phyloP scores from a whole-genome alignment of 495 filamentous ascomycete genomes.

The Aspergillus wentii region DNA sequence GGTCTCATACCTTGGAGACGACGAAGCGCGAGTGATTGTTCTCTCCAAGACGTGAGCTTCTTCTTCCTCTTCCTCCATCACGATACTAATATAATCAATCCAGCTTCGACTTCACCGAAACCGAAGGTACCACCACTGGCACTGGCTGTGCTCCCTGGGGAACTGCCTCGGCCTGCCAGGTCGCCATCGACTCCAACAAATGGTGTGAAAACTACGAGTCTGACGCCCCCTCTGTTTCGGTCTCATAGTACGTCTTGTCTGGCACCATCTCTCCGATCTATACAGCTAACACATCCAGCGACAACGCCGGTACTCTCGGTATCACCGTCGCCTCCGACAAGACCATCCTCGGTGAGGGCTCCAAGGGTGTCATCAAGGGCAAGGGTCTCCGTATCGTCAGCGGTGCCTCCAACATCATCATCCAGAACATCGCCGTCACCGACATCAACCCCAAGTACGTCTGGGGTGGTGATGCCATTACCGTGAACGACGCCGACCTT shows the following conservation, averaged over 20 bases:
- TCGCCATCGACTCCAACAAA: conserved; percentile 44
- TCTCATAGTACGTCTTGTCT: too few relatives aligned
- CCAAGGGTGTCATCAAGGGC: conserved; percentile 33
- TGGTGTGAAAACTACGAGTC: conserved; percentile 37
- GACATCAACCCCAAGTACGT: conserved; percentile 46
- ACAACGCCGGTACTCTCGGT: conserved; percentile 33
- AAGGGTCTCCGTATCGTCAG: conserved; percentile 38
- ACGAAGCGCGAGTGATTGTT: conserved; percentile 23
- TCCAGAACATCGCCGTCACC: conserved; percentile 46
- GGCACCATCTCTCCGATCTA: too few relatives aligned
- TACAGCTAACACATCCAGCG: too few relatives aligned
- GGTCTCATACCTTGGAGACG: conserved; percentile 25
- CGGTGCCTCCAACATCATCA: conserved; percentile 39
- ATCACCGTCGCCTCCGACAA: conserved; percentile 39
- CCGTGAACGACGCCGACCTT: conserved; percentile 34
- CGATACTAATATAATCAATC: too few relatives aligned
- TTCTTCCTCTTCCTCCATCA: too few relatives aligned
- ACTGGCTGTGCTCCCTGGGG: conserved; percentile 40
- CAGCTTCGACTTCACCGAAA: conserved; percentile 34
- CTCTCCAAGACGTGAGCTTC: conserved; percentile 26
- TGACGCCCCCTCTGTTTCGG: conserved; percentile 18
- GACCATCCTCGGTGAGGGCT: conserved; percentile 33
- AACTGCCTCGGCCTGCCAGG: conserved; percentile 33
- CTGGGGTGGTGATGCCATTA: conserved; percentile 47
- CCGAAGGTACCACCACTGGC: conserved; percentile 28